Percentiles rank a stretch among this genome's conserved stretches.
Conservation (phyloP, 163 green algal genomes). For the Scenedesmus sp. region DNA sequence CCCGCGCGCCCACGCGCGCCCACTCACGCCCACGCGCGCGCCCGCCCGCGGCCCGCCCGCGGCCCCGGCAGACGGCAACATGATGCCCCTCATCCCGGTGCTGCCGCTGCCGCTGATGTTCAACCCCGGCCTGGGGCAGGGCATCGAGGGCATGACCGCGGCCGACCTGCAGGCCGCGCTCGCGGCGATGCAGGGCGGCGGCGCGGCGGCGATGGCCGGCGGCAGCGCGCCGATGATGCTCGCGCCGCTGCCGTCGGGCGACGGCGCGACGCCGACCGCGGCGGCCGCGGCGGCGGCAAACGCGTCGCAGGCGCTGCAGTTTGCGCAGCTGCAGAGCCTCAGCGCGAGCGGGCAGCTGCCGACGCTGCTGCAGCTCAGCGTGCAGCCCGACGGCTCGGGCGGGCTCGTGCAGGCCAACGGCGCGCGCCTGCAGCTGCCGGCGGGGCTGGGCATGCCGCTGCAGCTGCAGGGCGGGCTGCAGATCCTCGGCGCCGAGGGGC, state of each 20-base stretch:
- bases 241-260: not conserved
- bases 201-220: not conserved
- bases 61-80: constrained; percentile 6
- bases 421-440: constrained; percentile 21
- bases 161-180: constrained; percentile 31
- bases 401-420: constrained; percentile 20
- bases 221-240: constrained; percentile 22
- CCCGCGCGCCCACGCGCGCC: too few relatives aligned
- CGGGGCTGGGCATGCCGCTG: constrained; percentile 22
- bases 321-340: constrained; percentile 34
- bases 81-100: constrained; percentile 41
- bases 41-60: too few relatives aligned
- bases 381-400: constrained; percentile 15
- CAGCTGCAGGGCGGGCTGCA: constrained; percentile 35
- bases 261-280: constrained; percentile 7
- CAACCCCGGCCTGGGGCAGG: constrained; percentile 1
- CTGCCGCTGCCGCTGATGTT: constrained; percentile 37
- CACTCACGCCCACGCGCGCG: too few relatives aligned
- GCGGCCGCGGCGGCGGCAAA: not conserved
- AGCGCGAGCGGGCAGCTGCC: constrained; percentile 10
- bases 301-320: constrained; percentile 26
- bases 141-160: not conserved
- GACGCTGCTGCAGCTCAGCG: constrained; percentile 35
- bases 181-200: constrained; percentile 6
- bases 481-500: constrained; percentile 33